phyloP scores from a whole-genome alignment of 2,329 filamentous ascomycete species.

The Aspergillus neoniger region DNA sequence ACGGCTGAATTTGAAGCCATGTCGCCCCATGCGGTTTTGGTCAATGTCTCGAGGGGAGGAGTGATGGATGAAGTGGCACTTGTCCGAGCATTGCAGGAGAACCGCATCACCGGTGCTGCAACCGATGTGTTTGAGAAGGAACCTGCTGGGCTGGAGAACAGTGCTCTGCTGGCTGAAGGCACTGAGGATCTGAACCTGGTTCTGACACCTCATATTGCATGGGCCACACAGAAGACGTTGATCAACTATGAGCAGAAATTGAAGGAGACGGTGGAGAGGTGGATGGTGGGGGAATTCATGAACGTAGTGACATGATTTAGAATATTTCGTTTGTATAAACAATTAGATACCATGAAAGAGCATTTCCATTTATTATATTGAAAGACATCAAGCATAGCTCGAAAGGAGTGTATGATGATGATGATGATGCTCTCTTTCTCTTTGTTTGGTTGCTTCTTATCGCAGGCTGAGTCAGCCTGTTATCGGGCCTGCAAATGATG shows the following conservation, averaged over 20 bases:
- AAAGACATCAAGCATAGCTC: too few relatives aligned
- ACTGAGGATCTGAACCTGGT: constrained; percentile 52
- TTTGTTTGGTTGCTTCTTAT: background rate
- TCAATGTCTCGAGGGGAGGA: constrained; percentile 55
- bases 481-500: background rate
- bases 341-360: background rate
- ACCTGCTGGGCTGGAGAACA: constrained; percentile 48
- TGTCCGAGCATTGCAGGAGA: constrained; percentile 47
- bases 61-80: constrained; percentile 55
- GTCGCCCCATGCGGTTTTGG: constrained; percentile 47
- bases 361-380: background rate
- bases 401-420: background rate
- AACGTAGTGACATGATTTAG: constrained; percentile 21
- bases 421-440: background rate
- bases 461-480: background rate
- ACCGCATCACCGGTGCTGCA: constrained; percentile 51
- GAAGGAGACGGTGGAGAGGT: constrained; percentile 52
- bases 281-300: constrained; percentile 36
- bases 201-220: constrained; percentile 56
- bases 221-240: constrained; percentile 53
- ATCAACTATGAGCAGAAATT: constrained; percentile 48
- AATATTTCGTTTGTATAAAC: background rate
- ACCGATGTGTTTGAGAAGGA: constrained; percentile 55
- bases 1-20: constrained; percentile 48
- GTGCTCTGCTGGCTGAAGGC: constrained; percentile 48